Conservation (phyloP, 208 protist genomes). For the Entamoeba moshkovskii region DNA sequence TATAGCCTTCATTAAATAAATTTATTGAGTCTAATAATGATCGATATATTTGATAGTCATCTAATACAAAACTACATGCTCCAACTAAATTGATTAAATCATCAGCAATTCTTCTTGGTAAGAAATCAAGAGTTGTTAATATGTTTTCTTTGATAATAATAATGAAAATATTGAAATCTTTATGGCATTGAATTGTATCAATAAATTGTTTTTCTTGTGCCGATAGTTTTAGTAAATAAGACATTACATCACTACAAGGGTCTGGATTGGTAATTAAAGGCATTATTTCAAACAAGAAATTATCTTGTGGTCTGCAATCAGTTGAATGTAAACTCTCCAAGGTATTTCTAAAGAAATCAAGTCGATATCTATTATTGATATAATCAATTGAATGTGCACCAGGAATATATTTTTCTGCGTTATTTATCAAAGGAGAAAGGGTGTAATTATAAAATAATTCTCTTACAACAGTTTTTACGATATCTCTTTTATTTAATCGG, state of each 20-base stretch:
- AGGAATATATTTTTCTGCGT: not conserved
- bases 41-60: not conserved
- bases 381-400: not conserved
- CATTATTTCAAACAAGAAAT: not conserved
- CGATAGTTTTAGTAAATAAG: not conserved
- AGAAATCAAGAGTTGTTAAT: not conserved
- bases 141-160: not conserved
- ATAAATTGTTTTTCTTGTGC: not conserved
- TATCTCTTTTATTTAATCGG: not conserved
- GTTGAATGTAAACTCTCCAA: not conserved
- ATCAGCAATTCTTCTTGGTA: not conserved
- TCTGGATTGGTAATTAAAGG: not conserved
- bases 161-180: not conserved
- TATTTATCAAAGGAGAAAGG: not conserved
- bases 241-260: not conserved
- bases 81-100: not conserved
- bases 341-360: not conserved
- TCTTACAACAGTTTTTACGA: not conserved
- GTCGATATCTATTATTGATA: not conserved
- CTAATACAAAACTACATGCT: not conserved
- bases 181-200: not conserved
- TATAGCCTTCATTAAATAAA: not conserved
- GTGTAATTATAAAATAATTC: not conserved
- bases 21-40: not conserved
- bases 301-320: not conserved